These are phyloP conservation scores for Chalciporus sphaerocephalus DNA, from an alignment of 768 basidiomycete species.

Conservation along the genomic window DNA sequence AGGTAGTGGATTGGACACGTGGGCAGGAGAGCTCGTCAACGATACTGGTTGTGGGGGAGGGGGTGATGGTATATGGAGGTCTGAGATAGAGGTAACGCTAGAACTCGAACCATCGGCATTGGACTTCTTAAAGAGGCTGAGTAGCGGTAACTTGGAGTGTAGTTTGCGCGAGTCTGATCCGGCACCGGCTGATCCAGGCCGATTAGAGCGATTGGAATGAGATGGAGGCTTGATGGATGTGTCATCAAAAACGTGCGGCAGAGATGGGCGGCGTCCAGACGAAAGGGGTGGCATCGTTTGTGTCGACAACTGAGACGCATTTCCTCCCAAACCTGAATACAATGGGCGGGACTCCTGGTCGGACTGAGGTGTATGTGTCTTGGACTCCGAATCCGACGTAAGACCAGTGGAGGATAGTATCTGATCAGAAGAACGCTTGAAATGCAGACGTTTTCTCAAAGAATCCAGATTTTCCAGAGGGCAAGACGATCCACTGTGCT, in stretches of 20 bases:
- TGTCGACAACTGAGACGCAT: neutral
- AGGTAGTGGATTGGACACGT: conserved; percentile 17
- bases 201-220: conserved; percentile 35
- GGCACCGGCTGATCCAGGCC: conserved; percentile 72
- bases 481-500: conserved; percentile 21
- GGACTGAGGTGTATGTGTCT: conserved; percentile 16
- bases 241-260: conserved; percentile 50
- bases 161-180: conserved; percentile 56
- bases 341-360: conserved; percentile 14
- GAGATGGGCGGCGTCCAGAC: conserved; percentile 59
- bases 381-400: conserved; percentile 28
- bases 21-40: conserved; percentile 18
- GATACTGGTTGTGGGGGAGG: conserved; percentile 27
- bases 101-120: conserved; percentile 36
- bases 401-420: conserved; percentile 46
- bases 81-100: conserved; percentile 33
- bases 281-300: conserved; percentile 25
- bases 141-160: conserved; percentile 67
- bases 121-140: conserved; percentile 68
- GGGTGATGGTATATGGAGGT: conserved; percentile 25
- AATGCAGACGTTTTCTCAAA: conserved; percentile 50
- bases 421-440: conserved; percentile 79
- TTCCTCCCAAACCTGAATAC: conserved; percentile 4
- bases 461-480: conserved; percentile 29
- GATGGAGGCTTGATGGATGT: conserved; percentile 30